A percentile compares a stretch with the other conserved stretches of the same genome.
These are phyloP conservation scores for Zygotorulaspora danielsina DNA, from an alignment of 805 yeast species.

Conservation along the genomic window DNA sequence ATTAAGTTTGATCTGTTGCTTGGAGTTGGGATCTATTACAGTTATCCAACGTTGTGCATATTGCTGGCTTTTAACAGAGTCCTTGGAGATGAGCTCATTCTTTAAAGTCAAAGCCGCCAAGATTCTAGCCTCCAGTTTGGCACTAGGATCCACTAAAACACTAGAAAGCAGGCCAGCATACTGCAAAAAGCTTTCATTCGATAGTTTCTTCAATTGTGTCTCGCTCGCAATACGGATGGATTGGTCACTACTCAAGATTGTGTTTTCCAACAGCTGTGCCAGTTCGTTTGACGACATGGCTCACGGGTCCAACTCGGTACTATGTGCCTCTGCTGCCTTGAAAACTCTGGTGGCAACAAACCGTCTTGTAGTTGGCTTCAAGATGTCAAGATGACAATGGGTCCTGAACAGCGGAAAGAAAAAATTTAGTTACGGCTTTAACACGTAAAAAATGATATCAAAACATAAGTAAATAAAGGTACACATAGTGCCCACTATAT, in stretches of 20 bases:
- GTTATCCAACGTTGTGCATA: slow-evolving; percentile 73
- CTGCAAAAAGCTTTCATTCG: slow-evolving; percentile 70
- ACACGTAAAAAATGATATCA: too few species aligned
- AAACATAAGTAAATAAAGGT: not conserved
- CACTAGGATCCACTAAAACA: slow-evolving; percentile 61
- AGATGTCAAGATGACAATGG: too few species aligned
- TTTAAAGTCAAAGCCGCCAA: slow-evolving; percentile 85
- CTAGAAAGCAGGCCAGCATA: slow-evolving; percentile 67
- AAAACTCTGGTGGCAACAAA: slow-evolving; percentile 1
- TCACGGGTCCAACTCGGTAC: not conserved
- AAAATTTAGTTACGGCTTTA: too few species aligned
- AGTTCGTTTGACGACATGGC: slow-evolving; percentile 45
- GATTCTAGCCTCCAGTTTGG: slow-evolving; percentile 77
- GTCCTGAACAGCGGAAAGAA: too few species aligned
- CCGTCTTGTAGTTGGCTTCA: not conserved
- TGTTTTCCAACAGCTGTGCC: slow-evolving; percentile 69
- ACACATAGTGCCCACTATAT: too few species aligned
- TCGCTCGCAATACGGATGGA: slow-evolving; percentile 72
- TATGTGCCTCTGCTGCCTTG: not conserved
- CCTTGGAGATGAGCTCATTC: slow-evolving; percentile 84
- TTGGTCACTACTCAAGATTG: slow-evolving; percentile 66
- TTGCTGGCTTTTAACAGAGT: slow-evolving; percentile 49
- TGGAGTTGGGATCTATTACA: slow-evolving; percentile 48
- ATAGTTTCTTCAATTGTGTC: slow-evolving; percentile 62
- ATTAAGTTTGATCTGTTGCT: slow-evolving; percentile 59